Evolutionary conservation across 345 rosid genomes (phyloP).

Genomic region (Erucastrum elatum): DNA sequence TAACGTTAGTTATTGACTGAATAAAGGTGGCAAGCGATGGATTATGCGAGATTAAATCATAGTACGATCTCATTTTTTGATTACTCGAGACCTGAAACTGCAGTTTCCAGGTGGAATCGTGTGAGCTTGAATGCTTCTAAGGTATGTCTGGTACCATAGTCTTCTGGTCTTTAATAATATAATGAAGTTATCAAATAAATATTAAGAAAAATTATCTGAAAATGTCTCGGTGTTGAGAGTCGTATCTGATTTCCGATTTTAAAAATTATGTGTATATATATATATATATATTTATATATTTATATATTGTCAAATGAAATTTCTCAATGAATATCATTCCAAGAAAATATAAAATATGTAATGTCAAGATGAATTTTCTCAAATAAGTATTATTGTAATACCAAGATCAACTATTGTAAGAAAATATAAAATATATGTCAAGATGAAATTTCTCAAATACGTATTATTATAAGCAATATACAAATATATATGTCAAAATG

Average conservation of each 20-base stretch:
- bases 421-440: not conserved
- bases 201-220: not conserved
- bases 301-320: not conserved
- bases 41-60: constrained; percentile 67
- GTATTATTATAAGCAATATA: not conserved
- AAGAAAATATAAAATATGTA: not conserved
- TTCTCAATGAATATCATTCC: not conserved
- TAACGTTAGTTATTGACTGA: constrained; percentile 1
- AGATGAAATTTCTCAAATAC: not conserved
- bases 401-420: not conserved
- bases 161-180: not conserved
- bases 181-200: not conserved
- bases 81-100: constrained; percentile 65
- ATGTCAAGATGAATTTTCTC: not conserved
- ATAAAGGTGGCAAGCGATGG: constrained; percentile 83
- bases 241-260: not conserved
- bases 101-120: constrained; percentile 81
- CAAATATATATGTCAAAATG: not conserved
- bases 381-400: not conserved
- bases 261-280: no score
- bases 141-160: constrained; percentile 47
- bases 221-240: not conserved
- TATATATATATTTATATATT: no score
- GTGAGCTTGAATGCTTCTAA: constrained; percentile 71
- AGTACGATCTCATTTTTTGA: constrained; percentile 83